phyloP scores from a whole-genome alignment of 2,329 filamentous ascomycete species.

The Fusarium torulosum region DNA sequence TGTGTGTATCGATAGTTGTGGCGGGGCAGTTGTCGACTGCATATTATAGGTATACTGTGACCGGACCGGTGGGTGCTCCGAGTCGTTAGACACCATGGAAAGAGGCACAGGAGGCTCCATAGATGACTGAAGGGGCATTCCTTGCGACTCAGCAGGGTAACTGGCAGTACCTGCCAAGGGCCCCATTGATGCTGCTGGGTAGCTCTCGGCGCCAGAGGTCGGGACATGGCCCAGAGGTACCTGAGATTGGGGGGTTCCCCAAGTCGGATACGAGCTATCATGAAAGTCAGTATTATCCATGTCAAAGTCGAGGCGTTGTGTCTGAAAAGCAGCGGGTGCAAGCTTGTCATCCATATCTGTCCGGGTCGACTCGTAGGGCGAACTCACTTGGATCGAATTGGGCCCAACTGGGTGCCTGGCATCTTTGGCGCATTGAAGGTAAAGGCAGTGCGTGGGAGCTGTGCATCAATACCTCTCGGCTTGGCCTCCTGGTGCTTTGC shows the following conservation, averaged over 20 bases:
- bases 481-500: conserved; percentile 68
- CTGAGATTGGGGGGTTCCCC: conserved; percentile 60
- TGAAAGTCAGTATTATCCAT: conserved; percentile 46
- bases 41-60: conserved; percentile 69
- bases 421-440: conserved; percentile 70
- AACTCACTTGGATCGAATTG: conserved; percentile 71
- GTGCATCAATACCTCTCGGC: conserved; percentile 63
- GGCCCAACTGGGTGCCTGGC: conserved; percentile 63
- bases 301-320: neutral
- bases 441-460: conserved; percentile 68
- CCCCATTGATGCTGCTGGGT: conserved; percentile 65
- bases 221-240: conserved; percentile 63
- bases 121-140: conserved; percentile 65
- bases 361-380: neutral
- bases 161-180: conserved; percentile 62
- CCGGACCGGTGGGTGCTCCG: conserved; percentile 61
- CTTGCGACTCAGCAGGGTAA: conserved; percentile 65
- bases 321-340: neutral
- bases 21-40: conserved; percentile 62
- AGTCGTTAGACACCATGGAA: conserved; percentile 63
- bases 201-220: conserved; percentile 59
- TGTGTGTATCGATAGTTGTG: conserved; percentile 61
- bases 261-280: conserved; percentile 69
- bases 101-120: conserved; percentile 66
- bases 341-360: neutral